A percentile compares a stretch with the other conserved stretches of the same genome.
Evolutionary conservation across 495 filamentous ascomycete species (phyloP).

Genomic region (Aspergillus funiculosus): DNA sequence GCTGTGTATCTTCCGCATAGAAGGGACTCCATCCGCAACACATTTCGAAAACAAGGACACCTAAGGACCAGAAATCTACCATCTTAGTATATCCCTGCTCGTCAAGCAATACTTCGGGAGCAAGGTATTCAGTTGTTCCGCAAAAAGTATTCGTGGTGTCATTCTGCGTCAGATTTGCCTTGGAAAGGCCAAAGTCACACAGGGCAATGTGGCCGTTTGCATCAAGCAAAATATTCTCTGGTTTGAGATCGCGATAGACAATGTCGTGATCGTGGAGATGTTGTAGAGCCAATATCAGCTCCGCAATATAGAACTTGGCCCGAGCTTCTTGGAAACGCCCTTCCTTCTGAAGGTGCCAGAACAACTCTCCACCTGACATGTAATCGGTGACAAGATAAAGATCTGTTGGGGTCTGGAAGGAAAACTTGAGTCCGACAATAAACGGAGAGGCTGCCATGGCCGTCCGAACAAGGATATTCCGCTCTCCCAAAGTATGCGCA

Average conservation of each 20-base stretch:
- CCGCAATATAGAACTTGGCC: conserved; percentile 98
- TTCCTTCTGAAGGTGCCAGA: conserved; percentile 98
- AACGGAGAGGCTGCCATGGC: conserved; percentile 95
- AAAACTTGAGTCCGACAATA: conserved; percentile 97
- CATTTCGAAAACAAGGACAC: conserved; percentile 98
- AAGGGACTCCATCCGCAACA: conserved; percentile 99
- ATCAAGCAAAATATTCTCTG: conserved; percentile 79
- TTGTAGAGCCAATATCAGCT: conserved; percentile 90
- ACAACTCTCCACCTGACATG: conserved; percentile 97
- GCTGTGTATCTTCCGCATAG: conserved; percentile 97
- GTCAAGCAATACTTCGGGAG: conserved; percentile 90
- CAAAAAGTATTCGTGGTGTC: conserved; percentile 99
- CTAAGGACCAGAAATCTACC: conserved; percentile 99
- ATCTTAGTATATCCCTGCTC: conserved; percentile 99
- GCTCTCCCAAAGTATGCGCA: conserved; percentile 90
- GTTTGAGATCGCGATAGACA: conserved; percentile 89
- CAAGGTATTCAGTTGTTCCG: conserved; percentile 95
- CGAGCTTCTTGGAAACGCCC: conserved; percentile 91
- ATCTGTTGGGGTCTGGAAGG: conserved; percentile 95
- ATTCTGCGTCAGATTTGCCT: conserved; percentile 92
- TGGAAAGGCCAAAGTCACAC: conserved; percentile 89
- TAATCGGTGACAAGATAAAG: conserved; percentile 98
- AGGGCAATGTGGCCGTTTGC: conserved; percentile 81
- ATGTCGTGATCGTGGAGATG: conserved; percentile 96
- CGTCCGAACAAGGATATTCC: conserved; percentile 94